Conservation (phyloP, 148 eudicot genomes). For the Mesembryanthemum crystallinum region DNA sequence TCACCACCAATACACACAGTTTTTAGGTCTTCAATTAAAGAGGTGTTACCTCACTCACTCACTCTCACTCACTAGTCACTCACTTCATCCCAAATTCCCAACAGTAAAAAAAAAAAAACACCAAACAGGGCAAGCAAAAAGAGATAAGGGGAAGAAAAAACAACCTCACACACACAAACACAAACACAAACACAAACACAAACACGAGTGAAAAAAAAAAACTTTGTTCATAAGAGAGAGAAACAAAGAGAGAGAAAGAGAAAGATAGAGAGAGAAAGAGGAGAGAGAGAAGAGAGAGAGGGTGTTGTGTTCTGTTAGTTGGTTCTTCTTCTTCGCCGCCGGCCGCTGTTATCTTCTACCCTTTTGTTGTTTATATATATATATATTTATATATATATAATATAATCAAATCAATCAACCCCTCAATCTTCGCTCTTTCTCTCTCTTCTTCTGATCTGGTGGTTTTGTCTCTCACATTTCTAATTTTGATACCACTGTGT, state of each 20-base stretch:
- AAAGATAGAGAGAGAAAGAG: not conserved
- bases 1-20: no score
- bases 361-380: no score
- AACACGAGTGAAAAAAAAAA: not conserved
- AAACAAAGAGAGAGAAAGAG: not conserved
- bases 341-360: conserved; percentile 5
- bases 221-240: not conserved
- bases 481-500: not conserved
- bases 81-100: no score
- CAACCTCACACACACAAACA: not conserved
- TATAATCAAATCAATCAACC: no score
- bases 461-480: not conserved
- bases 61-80: no score
- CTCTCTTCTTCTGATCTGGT: conserved; percentile 16
- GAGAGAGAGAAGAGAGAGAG: not conserved
- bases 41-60: no score
- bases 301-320: not conserved
- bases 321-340: conserved; percentile 1
- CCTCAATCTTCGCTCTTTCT: not conserved
- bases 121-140: not conserved
- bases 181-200: not conserved
- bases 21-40: no score
- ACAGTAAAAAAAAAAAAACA: not conserved
- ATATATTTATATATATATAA: no score
- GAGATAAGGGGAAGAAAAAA: not conserved